These are phyloP conservation scores for Dactylellina cionopaga DNA, from an alignment of 2,329 filamentous ascomycete genomes.

Conservation along the genomic window DNA sequence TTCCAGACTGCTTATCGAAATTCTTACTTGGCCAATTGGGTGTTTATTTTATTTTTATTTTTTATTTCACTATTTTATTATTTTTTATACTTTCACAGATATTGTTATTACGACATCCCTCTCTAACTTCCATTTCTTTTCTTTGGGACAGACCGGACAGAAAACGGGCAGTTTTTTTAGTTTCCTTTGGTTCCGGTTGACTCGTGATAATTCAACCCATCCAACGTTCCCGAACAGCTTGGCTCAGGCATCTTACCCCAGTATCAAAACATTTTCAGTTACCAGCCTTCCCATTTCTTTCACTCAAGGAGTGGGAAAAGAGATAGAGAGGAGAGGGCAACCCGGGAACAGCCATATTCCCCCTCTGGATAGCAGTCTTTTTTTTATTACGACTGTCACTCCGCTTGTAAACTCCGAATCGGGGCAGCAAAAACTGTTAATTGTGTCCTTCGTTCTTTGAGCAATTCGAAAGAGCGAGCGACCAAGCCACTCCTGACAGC, in stretches of 20 bases:
- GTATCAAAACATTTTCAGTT: constrained; percentile 45
- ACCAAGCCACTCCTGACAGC: constrained; percentile 45
- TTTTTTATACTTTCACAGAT: too few relatives aligned
- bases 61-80: constrained; percentile 1
- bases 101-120: constrained; percentile 35
- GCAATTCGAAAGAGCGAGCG: background rate
- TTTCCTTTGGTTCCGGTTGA: constrained; percentile 25
- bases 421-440: constrained; percentile 19
- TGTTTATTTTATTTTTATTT: constrained; percentile 18
- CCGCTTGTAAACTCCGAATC: constrained; percentile 51
- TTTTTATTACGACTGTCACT: constrained; percentile 23
- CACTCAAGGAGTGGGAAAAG: background rate
- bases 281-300: constrained; percentile 52
- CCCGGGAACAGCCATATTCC: constrained; percentile 37
- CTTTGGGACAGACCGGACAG: constrained; percentile 38
- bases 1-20: too few relatives aligned
- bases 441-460: background rate
- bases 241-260: constrained; percentile 25
- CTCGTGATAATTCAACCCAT: constrained; percentile 45
- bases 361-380: constrained; percentile 23
- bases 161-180: constrained; percentile 44
- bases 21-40: too few relatives aligned
- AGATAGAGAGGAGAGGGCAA: background rate
- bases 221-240: constrained; percentile 38
- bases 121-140: background rate